Base-by-base conservation (phyloP, 257 asterid genomes). In the Fraxinus excelsior region DNA sequence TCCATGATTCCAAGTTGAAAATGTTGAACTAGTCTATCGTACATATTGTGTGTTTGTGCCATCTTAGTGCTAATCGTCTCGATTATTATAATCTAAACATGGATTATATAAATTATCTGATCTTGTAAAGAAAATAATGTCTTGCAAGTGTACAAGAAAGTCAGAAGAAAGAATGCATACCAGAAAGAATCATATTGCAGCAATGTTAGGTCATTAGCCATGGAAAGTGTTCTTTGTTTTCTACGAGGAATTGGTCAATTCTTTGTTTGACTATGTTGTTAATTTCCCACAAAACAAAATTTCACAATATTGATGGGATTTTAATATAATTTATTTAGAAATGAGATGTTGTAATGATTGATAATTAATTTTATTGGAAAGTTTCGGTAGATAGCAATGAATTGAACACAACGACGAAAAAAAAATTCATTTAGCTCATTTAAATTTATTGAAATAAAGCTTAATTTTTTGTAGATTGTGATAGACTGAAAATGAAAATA, bases 131-230 rank as follows among this genome's bases (percentile, higher is more conserved):
- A 78, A 16, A 51, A 72, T 31, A 80, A 76, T 69, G 78, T 80
- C 68, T 49, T 64, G 72, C 82, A 76, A 80, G 80, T 51, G 53
- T 23, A 29, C 35, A 86, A 79, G 69, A 77, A 82, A 87, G 89
- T 89, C 87, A 81, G 74, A 85, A 53, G 80, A 72, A 70, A 74
- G 90, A 85, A 84, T 79, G 10, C 26, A 76, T 80, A 90, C 35
- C 11, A 62, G 26, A 77, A 80, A 28, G 69, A 25, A 77, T 62
- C 68, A 73, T 2, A 23, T 56, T 46, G 40, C 80, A 79, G 38
- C 44, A 40, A 75, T 19, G 76, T 78, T 70, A 73, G 81, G 82
- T 71, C 80, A 60, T 71, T 53, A 37, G 75, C 46, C 77, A 67
- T 76, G 49, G 88, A 85, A 77, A 77, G 23, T 67, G 83, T 80